Conservation (phyloP, 2,329 filamentous ascomycete genomes). For the Penicillium sp. region DNA sequence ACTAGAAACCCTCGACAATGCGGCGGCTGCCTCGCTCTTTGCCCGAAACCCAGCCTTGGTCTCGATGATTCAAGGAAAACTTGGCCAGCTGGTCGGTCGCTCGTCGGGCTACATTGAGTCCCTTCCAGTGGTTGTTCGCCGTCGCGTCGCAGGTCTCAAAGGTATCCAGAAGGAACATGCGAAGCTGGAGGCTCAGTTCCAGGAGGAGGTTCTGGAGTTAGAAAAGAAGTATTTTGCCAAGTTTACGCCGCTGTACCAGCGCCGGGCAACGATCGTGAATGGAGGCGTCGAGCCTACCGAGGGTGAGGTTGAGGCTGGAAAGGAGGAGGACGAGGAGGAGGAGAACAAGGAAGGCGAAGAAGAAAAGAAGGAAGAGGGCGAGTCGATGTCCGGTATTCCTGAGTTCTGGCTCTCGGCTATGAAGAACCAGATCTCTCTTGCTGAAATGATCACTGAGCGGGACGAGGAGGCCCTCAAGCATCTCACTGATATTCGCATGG, state of each 20-base stretch:
- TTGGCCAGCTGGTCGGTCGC: slow-evolving; percentile 84
- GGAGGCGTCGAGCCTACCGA: slow-evolving; percentile 79
- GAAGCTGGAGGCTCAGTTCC: slow-evolving; percentile 96
- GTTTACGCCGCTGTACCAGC: slow-evolving; percentile 94
- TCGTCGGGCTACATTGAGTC: slow-evolving; percentile 98
- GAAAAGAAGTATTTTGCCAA: slow-evolving; percentile 99
- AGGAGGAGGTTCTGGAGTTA: slow-evolving; percentile 93
- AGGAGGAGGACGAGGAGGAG: slow-evolving; percentile 64
- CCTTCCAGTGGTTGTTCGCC: slow-evolving; percentile 79
- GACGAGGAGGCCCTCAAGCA: slow-evolving; percentile 90
- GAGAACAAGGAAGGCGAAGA: slow-evolving; percentile 56
- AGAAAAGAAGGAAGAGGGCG: slow-evolving; percentile 44
- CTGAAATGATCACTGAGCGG: slow-evolving; percentile 97
- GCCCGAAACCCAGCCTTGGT: slow-evolving; percentile 92
- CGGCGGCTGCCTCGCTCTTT: slow-evolving; percentile 82
- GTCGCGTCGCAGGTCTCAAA: slow-evolving; percentile 90
- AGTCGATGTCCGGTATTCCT: slow-evolving; percentile 70
- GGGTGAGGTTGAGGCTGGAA: slow-evolving; percentile 77
- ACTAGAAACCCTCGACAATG: slow-evolving; percentile 83
- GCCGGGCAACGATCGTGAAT: slow-evolving; percentile 89
- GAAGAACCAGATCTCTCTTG: slow-evolving; percentile 97
- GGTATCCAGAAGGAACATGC: slow-evolving; percentile 98
- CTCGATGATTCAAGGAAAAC: slow-evolving; percentile 95
- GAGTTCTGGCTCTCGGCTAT: slow-evolving; percentile 99
- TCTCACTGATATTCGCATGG: slow-evolving; percentile 92